A percentile compares a stretch with the other conserved stretches of the same genome.
phyloP scores from a whole-genome alignment of 1,139 yeast species.

The Zygoascus hellenicus region DNA sequence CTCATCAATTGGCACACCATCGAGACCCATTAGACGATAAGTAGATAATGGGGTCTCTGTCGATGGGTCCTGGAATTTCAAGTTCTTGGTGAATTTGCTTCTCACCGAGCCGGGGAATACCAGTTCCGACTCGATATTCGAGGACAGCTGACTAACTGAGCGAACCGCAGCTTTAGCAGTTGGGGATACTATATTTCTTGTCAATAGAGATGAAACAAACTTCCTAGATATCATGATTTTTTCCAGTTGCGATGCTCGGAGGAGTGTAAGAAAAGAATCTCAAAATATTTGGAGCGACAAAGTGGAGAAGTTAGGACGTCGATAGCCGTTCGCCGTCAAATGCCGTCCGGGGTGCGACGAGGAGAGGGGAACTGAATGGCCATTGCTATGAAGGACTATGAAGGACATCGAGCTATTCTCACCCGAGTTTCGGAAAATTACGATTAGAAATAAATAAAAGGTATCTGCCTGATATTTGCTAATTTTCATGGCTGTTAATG shows the following conservation, averaged over 20 bases:
- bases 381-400: no score
- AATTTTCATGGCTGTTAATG: no score
- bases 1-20: slow-evolving; percentile 29
- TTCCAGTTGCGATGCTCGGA: neutral
- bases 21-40: slow-evolving; percentile 29
- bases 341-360: neutral
- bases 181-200: no score
- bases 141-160: slow-evolving; percentile 24
- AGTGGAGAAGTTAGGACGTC: slow-evolving; percentile 5
- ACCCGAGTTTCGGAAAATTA: no score
- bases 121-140: slow-evolving; percentile 24
- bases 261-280: neutral
- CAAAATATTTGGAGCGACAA: neutral
- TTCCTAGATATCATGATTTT: neutral
- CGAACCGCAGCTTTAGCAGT: neutral
- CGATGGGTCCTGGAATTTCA: slow-evolving; percentile 26
- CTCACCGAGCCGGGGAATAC: slow-evolving; percentile 32
- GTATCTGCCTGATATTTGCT: no score
- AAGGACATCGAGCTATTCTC: no score
- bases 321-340: slow-evolving; percentile 3
- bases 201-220: neutral
- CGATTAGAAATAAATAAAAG: no score
- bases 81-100: slow-evolving; percentile 25
- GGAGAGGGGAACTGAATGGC: no score
- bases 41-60: slow-evolving; percentile 25